These are phyloP conservation scores for Astrothelium macrocarpum DNA, from an alignment of 495 filamentous ascomycete genomes.

Conservation along the genomic window DNA sequence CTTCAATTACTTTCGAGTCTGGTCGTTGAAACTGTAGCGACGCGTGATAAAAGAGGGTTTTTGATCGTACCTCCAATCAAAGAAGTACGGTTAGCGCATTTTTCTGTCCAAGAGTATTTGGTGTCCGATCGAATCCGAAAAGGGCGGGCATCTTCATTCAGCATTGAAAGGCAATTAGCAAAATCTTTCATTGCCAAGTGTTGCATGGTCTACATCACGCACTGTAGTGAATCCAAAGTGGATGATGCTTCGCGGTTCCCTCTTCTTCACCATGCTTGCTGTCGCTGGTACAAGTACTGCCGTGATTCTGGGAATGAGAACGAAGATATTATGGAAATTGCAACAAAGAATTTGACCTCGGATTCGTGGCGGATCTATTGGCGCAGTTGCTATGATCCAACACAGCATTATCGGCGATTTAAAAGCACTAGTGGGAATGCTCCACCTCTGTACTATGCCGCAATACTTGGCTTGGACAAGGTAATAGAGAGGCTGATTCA, in stretches of 20 bases:
- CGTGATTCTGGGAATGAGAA: neutral
- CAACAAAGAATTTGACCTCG: neutral
- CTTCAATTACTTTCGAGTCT: neutral
- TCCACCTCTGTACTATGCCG: neutral
- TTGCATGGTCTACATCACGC: neutral
- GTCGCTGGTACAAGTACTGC: neutral
- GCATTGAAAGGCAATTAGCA: neutral
- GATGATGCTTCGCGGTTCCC: neutral
- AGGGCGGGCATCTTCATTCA: neutral
- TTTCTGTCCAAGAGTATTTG: neutral
- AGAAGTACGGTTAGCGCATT: neutral
- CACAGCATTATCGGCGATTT: neutral
- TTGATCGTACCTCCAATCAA: neutral
- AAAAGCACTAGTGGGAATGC: neutral
- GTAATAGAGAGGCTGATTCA: neutral
- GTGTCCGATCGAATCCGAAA: neutral
- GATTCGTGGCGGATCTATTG: neutral
- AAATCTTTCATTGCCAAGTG: neutral
- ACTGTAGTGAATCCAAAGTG: neutral
- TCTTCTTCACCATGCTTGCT: neutral
- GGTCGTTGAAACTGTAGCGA: neutral
- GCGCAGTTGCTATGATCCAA: neutral
- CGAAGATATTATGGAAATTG: neutral
- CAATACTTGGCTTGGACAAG: neutral
- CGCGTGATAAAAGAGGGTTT: neutral